A percentile compares a stretch with the other conserved stretches of the same genome.
phyloP scores from a whole-genome alignment of 1,139 yeast species.

The Diutina neorugosa region DNA sequence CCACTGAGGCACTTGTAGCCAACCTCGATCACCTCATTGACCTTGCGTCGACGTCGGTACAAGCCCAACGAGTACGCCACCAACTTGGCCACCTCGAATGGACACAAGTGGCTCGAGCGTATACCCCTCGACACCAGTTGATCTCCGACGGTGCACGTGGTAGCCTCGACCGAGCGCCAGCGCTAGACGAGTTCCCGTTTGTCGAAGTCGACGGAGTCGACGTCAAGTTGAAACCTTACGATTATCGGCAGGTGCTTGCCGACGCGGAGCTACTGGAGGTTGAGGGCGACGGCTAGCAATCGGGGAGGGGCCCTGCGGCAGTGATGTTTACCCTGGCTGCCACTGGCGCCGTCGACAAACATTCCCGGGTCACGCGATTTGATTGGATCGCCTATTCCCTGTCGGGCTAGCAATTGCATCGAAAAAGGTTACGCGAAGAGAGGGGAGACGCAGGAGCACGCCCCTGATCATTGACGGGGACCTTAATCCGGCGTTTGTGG shows the following conservation, averaged over 20 bases:
- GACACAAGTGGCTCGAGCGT: neutral
- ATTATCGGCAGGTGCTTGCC: neutral
- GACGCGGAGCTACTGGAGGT: slow-evolving; percentile 3
- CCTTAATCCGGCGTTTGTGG: neutral
- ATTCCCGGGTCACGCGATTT: neutral
- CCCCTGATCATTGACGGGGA: neutral
- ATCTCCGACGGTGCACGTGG: neutral
- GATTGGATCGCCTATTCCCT: neutral
- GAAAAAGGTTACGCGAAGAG: neutral
- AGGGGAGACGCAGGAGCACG: slow-evolving; percentile 2
- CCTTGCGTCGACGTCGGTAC: neutral
- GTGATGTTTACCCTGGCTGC: neutral
- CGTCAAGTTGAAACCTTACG: neutral
- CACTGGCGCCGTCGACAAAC: neutral
- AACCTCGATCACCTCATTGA: neutral
- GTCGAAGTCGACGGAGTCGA: neutral
- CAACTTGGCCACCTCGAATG: neutral
- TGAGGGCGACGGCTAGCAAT: neutral
- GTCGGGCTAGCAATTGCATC: neutral
- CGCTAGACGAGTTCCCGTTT: slow-evolving; percentile 1
- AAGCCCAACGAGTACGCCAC: neutral
- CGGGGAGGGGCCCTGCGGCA: neutral
- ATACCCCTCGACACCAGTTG: neutral
- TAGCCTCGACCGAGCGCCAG: neutral
- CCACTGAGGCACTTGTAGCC: neutral